Evolutionary conservation across 1,139 yeast species (phyloP), one percentile per base, ranked within the genome.

Genomic region (Hansenula sp.): DNA sequence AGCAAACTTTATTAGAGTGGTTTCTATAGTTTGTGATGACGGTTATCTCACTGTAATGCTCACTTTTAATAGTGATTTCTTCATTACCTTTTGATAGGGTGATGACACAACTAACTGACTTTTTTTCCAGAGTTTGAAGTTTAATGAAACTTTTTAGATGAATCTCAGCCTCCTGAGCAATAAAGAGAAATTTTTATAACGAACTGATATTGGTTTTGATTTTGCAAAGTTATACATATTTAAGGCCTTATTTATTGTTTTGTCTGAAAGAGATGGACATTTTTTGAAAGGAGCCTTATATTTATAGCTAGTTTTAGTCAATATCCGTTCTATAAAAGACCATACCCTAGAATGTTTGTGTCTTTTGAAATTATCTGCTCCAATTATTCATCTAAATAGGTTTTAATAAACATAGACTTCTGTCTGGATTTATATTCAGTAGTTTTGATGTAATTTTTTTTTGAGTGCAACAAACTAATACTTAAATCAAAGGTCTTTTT

Each of bases 341-440:
- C 10, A 22, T 22, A 10, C 24, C 10, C 24, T 7, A 22, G 24
- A 22, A 22, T 22, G 24, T 22, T 22, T 8, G 7, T 22, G 7
- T 22, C 10, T n/a, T 32, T 22, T 14, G 17, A 9, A 32, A 16
- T 13, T 11, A 18, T 33, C 16, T 25, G 22, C 18, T 22, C 32
- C 9, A 25, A 11, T 17, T 22, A 13, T 36, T 36, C 38, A 36
- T 36, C 38, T 36, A 21, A 13, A 36, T 36, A 36, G 38, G 38
- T 36, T 36, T 36, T 36, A 36, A 36, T 36, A 36, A 33, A 33
- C 28, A n/a, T 20, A 18, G n/a, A 25, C 35, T 33, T 33, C 35
- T 33, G 10, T 25, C 18, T 27, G 29, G 29, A 25, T 12, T 14
- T 16, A 25, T 13, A 7, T 12, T 17, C 35, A 33, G 35, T 33